Base-by-base conservation (phyloP, 352 stramenopile genomes). In the Phytophthora constricta region DNA sequence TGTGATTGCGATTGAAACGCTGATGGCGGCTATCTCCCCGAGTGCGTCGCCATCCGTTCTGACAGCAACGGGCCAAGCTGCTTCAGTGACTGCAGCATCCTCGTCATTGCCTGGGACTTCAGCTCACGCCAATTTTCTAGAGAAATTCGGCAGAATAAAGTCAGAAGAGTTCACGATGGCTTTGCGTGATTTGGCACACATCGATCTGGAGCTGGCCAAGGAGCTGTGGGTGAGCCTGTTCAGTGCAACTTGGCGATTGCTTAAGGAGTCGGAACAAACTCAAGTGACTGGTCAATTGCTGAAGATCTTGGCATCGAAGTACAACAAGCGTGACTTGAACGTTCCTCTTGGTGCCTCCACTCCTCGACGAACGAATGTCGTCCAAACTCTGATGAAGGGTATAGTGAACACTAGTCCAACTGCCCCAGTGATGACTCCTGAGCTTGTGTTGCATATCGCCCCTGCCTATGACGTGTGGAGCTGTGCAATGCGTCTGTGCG, bases 401-500 rank as follows among this genome's bases (percentile, higher is more conserved):
- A 87, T 96, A 19, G 80, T 95, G 19, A 76, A 65, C 7, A 81
- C 80, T n/a, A 74, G 73, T 17, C 74, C 81, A 1, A 77, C 54
- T 41, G 70, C 80, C 9, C 89, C 90, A 9, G 84, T 92, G 62
- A 70, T 97, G 31, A 93, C 90, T 14, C 86, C 90, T 0, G 90
- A 97, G 65, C 79, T 97, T 22, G 77, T 96, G 51, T 54, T 94
- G 14, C 90, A 96, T 59, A 65, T 97, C 37, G 86, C 89, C 13
- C 84, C 86, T 8, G 86, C 86, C 19, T 95, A 96, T 66, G 88
- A 94, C 31, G 89, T 93, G 1, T 97, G 90, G 90, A 83, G 77
- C 23, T 81, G 76, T 22, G 84, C 84, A 5, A 66, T 78, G 26
- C 77, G 86, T 22, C 77, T 97, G 10, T 94, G 84, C 28, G 89